Evolutionary conservation across 495 filamentous ascomycete genomes (phyloP).

Genomic region (Neurospora sp.): DNA sequence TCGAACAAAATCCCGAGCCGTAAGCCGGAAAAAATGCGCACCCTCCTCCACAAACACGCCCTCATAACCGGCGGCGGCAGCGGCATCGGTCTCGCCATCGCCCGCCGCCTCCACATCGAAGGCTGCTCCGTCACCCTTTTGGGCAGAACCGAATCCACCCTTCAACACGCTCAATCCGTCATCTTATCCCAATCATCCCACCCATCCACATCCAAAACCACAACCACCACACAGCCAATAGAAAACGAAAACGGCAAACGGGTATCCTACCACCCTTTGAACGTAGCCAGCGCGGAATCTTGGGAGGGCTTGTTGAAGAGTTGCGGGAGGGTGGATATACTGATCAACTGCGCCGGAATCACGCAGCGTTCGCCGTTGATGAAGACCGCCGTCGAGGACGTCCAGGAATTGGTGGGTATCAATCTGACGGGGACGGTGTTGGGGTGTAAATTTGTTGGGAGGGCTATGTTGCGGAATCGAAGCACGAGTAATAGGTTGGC

Average conservation of each 20-base stretch:
- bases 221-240: no score
- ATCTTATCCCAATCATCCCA: no score
- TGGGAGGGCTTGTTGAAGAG: background rate
- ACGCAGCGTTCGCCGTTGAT: constrained; percentile 49
- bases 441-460: constrained; percentile 48
- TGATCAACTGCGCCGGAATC: constrained; percentile 70
- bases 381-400: constrained; percentile 23
- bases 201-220: no score
- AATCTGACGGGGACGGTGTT: constrained; percentile 66
- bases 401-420: constrained; percentile 46
- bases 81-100: constrained; percentile 46
- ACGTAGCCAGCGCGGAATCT: background rate
- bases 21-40: background rate
- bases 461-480: constrained; percentile 27
- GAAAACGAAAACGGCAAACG: background rate
- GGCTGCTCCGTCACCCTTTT: constrained; percentile 50
- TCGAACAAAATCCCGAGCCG: no score
- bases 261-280: background rate
- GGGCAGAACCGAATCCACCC: constrained; percentile 31
- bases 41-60: constrained; percentile 24
- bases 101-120: constrained; percentile 51
- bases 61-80: constrained; percentile 30
- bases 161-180: constrained; percentile 18
- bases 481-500: no score
- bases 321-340: constrained; percentile 41